These are phyloP conservation scores for Pythium aristosporum DNA, from an alignment of 352 stramenopile genomes.

Conservation along the genomic window DNA sequence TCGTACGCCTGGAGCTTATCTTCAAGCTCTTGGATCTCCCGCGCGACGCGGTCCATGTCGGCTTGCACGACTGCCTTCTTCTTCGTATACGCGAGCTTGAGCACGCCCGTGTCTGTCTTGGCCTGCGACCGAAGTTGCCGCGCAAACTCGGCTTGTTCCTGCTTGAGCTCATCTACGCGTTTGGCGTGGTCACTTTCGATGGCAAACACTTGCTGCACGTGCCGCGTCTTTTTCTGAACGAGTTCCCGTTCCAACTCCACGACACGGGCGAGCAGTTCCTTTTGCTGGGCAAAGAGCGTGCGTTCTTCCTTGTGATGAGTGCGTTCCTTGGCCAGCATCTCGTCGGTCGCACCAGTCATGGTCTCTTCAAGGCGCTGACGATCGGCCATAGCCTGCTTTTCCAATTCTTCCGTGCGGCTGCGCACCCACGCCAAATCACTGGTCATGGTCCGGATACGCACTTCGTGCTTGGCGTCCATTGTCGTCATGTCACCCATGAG, in stretches of 20 bases:
- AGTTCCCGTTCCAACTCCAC: slow-evolving; percentile 56
- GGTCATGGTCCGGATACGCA: slow-evolving; percentile 49
- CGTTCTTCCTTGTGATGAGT: slow-evolving; percentile 59
- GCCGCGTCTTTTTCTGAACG: slow-evolving; percentile 59
- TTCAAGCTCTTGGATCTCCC: slow-evolving; percentile 32
- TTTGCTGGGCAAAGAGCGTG: slow-evolving; percentile 50
- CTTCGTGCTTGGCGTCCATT: slow-evolving; percentile 60
- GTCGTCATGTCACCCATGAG: slow-evolving; percentile 45
- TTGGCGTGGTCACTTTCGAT: slow-evolving; percentile 45
- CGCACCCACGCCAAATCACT: slow-evolving; percentile 56
- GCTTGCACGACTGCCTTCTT: slow-evolving; percentile 39
- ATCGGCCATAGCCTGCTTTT: slow-evolving; percentile 36
- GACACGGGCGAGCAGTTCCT: slow-evolving; percentile 54
- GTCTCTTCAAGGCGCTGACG: slow-evolving; percentile 34
- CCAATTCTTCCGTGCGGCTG: slow-evolving; percentile 44
- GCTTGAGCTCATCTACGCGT: slow-evolving; percentile 34
- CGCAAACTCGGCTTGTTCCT: slow-evolving; percentile 46
- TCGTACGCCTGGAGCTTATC: slow-evolving; percentile 38
- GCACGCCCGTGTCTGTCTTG: slow-evolving; percentile 46
- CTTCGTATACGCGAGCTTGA: slow-evolving; percentile 48
- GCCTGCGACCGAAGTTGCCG: slow-evolving; percentile 54
- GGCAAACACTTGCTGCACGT: slow-evolving; percentile 50
- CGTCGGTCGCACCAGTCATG: slow-evolving; percentile 31
- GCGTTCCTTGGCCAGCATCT: slow-evolving; percentile 48
- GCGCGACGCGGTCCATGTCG: slow-evolving; percentile 29